Conservation (phyloP, 345 rosid species). For the Bruguiera sexangula region DNA sequence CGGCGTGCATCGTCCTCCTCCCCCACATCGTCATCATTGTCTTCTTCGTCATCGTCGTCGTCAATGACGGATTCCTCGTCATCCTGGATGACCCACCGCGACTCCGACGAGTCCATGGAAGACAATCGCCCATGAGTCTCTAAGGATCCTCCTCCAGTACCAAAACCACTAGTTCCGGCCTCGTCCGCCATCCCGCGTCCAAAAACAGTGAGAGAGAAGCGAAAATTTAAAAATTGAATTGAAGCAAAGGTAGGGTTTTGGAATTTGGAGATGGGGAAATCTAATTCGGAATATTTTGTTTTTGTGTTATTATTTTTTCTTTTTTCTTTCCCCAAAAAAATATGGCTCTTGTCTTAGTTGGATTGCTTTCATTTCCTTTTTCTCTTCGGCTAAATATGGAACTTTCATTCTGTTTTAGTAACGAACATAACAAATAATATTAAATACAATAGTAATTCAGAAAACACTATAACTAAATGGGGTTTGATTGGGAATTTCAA, state of each 20-base stretch:
- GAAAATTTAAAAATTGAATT: neutral
- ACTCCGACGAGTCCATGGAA: slow-evolving; percentile 79
- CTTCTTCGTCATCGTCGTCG: slow-evolving; percentile 37
- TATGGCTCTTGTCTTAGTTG: no score
- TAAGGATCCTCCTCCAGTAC: slow-evolving; percentile 36
- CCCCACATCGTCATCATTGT: neutral
- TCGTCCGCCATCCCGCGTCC: slow-evolving; percentile 52
- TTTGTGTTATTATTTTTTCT: no score
- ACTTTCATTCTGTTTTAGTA: no score
- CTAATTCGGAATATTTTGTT: no score
- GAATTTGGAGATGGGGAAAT: neutral
- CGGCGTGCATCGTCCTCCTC: slow-evolving; percentile 27
- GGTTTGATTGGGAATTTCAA: no score
- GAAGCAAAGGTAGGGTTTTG: neutral
- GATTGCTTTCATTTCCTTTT: no score
- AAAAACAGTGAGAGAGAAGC: neutral
- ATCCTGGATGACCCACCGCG: slow-evolving; percentile 92
- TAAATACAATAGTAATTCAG: no score
- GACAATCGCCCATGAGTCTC: slow-evolving; percentile 48
- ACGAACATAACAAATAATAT: no score
- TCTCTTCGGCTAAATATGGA: no score
- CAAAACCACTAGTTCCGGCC: slow-evolving; percentile 29
- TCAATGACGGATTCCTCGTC: slow-evolving; percentile 74
- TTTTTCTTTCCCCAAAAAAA: no score
- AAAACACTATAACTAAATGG: no score